Evolutionary conservation across 2,329 filamentous ascomycete species (phyloP).

Genomic region (Monilinia fructicola): DNA sequence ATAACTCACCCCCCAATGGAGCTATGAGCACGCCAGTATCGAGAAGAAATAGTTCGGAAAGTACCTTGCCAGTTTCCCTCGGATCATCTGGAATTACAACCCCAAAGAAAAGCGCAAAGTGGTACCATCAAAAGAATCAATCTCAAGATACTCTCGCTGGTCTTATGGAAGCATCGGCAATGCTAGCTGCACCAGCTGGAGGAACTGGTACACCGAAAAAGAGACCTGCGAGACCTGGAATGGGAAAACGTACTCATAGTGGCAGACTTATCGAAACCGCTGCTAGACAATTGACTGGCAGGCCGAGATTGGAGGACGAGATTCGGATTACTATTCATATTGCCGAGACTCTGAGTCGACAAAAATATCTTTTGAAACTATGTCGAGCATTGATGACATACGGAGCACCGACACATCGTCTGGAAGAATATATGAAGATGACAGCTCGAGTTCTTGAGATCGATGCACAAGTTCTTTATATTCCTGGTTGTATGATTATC

Average conservation of each 20-base stretch:
- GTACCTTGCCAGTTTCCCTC: conserved; percentile 42
- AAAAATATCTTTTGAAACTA: conserved; percentile 79
- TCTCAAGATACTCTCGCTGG: conserved; percentile 51
- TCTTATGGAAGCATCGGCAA: conserved; percentile 55
- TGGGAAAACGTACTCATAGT: conserved; percentile 36
- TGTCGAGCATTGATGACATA: conserved; percentile 87
- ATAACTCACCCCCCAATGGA: conserved; percentile 51
- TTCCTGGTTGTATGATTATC: conserved; percentile 91
- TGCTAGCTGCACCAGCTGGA: conserved; percentile 49
- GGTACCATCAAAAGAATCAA: conserved; percentile 44
- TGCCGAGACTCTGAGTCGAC: conserved; percentile 70
- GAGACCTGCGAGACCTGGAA: conserved; percentile 31
- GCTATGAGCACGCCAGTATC: conserved; percentile 21
- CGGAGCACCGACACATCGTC: conserved; percentile 83
- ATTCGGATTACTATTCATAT: conserved; percentile 57
- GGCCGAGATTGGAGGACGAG: conserved; percentile 41
- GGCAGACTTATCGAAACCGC: conserved; percentile 33
- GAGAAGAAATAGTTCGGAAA: conserved; percentile 41
- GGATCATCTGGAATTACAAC: conserved; percentile 46
- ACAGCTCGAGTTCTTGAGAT: conserved; percentile 86
- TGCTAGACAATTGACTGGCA: conserved; percentile 30
- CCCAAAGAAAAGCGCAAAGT: conserved; percentile 38
- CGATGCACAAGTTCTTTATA: conserved; percentile 84
- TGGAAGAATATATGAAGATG: conserved; percentile 92
- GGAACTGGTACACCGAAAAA: conserved; percentile 44